phyloP scores from a whole-genome alignment of 257 asterid species.

The Primulina tabacum region DNA sequence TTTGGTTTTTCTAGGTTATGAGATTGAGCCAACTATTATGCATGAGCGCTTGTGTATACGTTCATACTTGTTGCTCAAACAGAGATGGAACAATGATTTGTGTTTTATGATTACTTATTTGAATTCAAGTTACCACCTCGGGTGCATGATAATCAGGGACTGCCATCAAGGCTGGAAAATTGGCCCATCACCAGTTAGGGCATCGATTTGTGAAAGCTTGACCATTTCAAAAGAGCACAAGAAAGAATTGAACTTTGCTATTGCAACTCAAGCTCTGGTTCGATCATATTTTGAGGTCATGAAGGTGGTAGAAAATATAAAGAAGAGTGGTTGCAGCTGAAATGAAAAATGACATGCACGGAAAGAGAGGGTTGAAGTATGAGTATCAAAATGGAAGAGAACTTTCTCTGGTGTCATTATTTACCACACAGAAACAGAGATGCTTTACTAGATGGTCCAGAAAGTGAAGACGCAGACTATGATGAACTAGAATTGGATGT shows the following conservation, averaged over 20 bases:
- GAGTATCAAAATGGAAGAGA: no score
- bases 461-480: no score
- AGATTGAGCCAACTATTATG: slow-evolving; percentile 58
- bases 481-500: no score
- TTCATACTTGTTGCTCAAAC: slow-evolving; percentile 86
- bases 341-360: no score
- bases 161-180: slow-evolving; percentile 70
- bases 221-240: slow-evolving; percentile 62
- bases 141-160: slow-evolving; percentile 86
- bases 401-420: no score
- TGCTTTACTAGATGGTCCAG: no score
- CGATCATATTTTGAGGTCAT: slow-evolving; percentile 59
- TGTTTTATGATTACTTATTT: no score
- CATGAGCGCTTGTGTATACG: slow-evolving; percentile 84
- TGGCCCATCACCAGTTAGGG: slow-evolving; percentile 64
- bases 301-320: slow-evolving; percentile 65
- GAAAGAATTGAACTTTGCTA: slow-evolving; percentile 83
- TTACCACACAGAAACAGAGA: no score
- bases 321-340: slow-evolving; percentile 44
- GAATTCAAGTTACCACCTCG: neutral
- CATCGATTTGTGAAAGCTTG: slow-evolving; percentile 80
- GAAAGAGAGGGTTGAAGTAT: no score
- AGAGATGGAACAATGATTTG: slow-evolving; percentile 79
- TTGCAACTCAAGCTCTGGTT: slow-evolving; percentile 64
- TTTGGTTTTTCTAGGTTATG: slow-evolving; percentile 67